Conservation (phyloP, 257 asterid species). For the Solanum stenotomum region DNA sequence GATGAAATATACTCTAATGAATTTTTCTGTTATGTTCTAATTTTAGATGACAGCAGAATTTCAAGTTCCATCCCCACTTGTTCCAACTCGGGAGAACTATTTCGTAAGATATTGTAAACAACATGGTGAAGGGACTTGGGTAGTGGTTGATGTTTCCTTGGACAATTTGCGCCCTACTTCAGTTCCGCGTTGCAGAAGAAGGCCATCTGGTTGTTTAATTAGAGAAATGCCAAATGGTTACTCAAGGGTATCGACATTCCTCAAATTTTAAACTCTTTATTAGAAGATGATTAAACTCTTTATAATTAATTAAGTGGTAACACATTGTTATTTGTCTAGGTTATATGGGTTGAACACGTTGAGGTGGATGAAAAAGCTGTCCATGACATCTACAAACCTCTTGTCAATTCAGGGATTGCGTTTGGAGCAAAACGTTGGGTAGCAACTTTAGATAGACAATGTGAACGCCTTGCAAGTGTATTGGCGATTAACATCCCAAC, state of each 20-base stretch:
- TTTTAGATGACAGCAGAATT: slow-evolving; percentile 72
- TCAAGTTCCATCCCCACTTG: slow-evolving; percentile 71
- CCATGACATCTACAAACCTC: slow-evolving; percentile 47
- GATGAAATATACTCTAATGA: neutral
- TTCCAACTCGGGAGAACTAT: slow-evolving; percentile 70
- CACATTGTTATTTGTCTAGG: slow-evolving; percentile 18
- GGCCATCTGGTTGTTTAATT: slow-evolving; percentile 75
- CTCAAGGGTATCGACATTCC: slow-evolving; percentile 41
- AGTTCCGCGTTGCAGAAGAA: slow-evolving; percentile 41
- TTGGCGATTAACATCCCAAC: slow-evolving; percentile 60
- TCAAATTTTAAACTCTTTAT: neutral
- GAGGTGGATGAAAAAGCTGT: slow-evolving; percentile 67
- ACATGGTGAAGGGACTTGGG: slow-evolving; percentile 67
- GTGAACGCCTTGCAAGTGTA: slow-evolving; percentile 63
- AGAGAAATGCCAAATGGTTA: slow-evolving; percentile 73
- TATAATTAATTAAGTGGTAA: neutral
- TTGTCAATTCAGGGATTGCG: slow-evolving; percentile 57
- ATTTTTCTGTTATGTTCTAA: neutral
- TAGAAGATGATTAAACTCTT: neutral
- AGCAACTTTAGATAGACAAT: slow-evolving; percentile 64
- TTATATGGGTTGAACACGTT: slow-evolving; percentile 70
- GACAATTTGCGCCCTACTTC: slow-evolving; percentile 53
- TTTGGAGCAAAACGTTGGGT: slow-evolving; percentile 81
- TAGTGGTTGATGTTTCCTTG: slow-evolving; percentile 70
- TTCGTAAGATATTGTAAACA: slow-evolving; percentile 71